Evolutionary conservation across 495 filamentous ascomycete species (phyloP).

Genomic region (Collariella sp.): DNA sequence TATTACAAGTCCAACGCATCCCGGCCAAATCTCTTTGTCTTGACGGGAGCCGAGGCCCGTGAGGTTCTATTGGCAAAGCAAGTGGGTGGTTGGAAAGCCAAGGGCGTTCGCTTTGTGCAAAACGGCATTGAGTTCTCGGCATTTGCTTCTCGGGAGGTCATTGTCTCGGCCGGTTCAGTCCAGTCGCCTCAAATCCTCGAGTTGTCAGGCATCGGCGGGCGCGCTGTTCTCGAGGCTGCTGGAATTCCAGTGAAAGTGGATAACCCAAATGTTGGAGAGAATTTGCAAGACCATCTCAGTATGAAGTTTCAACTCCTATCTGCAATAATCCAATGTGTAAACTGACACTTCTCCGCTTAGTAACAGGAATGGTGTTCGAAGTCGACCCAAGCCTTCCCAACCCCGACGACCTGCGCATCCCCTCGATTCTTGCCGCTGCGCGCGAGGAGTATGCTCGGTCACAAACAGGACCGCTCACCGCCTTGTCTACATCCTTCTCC

Average conservation of each 20-base stretch:
- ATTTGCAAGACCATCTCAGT: constrained; percentile 50
- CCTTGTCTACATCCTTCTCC: constrained; percentile 33
- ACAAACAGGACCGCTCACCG: constrained; percentile 15
- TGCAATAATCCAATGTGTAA: background rate
- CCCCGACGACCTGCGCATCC: constrained; percentile 33
- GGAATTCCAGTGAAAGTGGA: constrained; percentile 38
- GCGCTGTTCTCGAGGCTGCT: constrained; percentile 30
- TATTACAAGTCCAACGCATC: constrained; percentile 30
- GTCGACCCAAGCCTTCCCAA: constrained; percentile 34
- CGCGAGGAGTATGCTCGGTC: constrained; percentile 12
- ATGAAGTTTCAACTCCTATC: constrained; percentile 8
- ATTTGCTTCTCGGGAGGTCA: constrained; percentile 38
- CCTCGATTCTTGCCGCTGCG: constrained; percentile 9
- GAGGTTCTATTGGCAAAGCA: constrained; percentile 27
- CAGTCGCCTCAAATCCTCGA: constrained; percentile 49
- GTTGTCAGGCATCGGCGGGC: constrained; percentile 47
- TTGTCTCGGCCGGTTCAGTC: constrained; percentile 45
- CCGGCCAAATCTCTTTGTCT: constrained; percentile 36
- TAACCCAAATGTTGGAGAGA: constrained; percentile 45
- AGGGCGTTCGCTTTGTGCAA: constrained; percentile 36
- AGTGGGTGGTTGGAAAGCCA: constrained; percentile 28
- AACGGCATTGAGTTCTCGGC: constrained; percentile 24
- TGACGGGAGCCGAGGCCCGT: constrained; percentile 33
- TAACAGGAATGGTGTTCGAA: constrained; percentile 41
- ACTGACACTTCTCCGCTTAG: constrained; percentile 11